Conservation (phyloP, 108 stramenopile species). For the Fragilariopsis cylindrus region DNA sequence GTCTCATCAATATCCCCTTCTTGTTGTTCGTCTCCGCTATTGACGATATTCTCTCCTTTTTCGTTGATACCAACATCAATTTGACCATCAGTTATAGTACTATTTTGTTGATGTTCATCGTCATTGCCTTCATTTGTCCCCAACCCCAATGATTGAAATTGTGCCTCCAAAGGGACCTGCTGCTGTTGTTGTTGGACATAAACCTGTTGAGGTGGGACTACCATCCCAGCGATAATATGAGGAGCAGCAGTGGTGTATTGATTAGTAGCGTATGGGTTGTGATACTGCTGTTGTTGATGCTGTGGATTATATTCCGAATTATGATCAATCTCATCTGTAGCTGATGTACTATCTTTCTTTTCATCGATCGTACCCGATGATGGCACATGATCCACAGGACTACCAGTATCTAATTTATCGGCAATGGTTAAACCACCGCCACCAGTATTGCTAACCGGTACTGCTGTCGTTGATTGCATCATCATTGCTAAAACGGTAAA, state of each 20-base stretch:
- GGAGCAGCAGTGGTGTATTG: background rate
- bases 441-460: background rate
- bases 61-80: background rate
- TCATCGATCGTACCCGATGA: conserved; percentile 22
- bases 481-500: background rate
- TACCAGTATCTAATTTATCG: conserved; percentile 1
- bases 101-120: conserved; percentile 14
- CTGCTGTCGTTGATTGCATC: background rate
- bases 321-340: conserved; percentile 3
- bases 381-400: background rate
- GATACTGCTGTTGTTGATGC: conserved; percentile 13
- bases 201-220: conserved; percentile 45
- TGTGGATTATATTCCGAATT: background rate
- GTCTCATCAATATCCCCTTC: conserved; percentile 28
- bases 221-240: conserved; percentile 6
- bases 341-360: conserved; percentile 35
- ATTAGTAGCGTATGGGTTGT: conserved; percentile 14
- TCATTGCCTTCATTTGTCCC: conserved; percentile 3
- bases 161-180: conserved; percentile 33
- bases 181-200: conserved; percentile 29
- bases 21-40: conserved; percentile 6
- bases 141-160: conserved; percentile 44
- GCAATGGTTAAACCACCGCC: background rate
- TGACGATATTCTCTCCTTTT: background rate
- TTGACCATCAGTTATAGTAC: background rate